Conservation (phyloP, 345 rosid species). For the Hypericum androsaemum region DNA sequence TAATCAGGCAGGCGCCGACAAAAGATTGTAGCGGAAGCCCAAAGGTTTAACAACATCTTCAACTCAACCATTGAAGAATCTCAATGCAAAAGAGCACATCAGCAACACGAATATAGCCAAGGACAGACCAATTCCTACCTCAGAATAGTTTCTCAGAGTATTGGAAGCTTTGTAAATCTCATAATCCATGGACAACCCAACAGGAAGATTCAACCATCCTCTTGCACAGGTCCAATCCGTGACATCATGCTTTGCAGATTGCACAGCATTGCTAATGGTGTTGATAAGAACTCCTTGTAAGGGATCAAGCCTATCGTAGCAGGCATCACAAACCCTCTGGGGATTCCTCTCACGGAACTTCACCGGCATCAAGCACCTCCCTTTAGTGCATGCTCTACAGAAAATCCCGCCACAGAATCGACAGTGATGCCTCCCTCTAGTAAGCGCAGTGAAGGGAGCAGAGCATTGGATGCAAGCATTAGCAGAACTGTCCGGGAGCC, state of each 20-base stretch:
- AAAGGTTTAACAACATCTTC: too few species aligned
- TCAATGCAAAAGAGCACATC: too few species aligned
- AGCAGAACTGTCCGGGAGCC: constrained; percentile 88
- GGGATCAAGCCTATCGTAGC: constrained; percentile 95
- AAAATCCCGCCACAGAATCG: constrained; percentile 92
- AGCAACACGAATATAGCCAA: too few species aligned
- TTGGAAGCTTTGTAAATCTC: constrained; percentile 89
- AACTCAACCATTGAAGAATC: too few species aligned
- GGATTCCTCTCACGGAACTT: constrained; percentile 86
- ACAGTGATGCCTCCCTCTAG: constrained; percentile 95
- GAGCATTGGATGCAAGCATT: constrained; percentile 71
- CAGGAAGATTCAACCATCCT: constrained; percentile 91
- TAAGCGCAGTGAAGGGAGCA: constrained; percentile 65
- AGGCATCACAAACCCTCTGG: constrained; percentile 85
- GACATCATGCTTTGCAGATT: constrained; percentile 91
- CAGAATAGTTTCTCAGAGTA: constrained; percentile 59
- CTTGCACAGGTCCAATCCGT: constrained; percentile 85
- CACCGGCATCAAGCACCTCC: constrained; percentile 71
- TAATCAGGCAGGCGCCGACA: too few species aligned
- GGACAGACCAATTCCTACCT: neutral
- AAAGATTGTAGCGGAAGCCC: too few species aligned
- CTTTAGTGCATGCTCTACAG: constrained; percentile 73
- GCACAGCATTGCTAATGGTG: constrained; percentile 80
- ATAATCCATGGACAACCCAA: constrained; percentile 89
- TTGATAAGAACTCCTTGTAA: constrained; percentile 69